Evolutionary conservation across 139 green algal genomes (phyloP).

Genomic region (Monoraphidium neglectum): DNA sequence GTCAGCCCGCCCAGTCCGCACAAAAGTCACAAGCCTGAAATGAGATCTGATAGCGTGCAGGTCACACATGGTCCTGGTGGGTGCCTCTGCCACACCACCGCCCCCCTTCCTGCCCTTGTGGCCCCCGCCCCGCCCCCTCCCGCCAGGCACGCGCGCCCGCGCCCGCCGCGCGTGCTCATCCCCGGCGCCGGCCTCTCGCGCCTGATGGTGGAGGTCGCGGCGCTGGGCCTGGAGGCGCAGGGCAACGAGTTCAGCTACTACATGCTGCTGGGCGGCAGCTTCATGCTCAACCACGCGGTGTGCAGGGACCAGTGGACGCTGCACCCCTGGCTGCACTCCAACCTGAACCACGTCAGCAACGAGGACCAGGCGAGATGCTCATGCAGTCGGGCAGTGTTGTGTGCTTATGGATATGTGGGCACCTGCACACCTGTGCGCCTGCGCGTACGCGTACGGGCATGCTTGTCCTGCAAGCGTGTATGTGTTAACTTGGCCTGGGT

Average conservation of each 20-base stretch:
- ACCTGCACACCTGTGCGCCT: no score
- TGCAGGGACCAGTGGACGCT: slow-evolving; percentile 62
- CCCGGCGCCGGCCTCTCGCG: slow-evolving; percentile 89
- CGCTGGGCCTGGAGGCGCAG: slow-evolving; percentile 68
- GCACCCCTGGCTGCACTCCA: slow-evolving; percentile 76
- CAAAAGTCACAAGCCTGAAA: no score
- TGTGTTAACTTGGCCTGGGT: no score
- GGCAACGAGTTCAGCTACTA: slow-evolving; percentile 98
- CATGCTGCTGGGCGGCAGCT: slow-evolving; percentile 93
- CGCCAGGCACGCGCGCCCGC: background rate
- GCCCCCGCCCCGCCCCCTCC: background rate
- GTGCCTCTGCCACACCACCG: background rate
- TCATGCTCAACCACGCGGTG: slow-evolving; percentile 84
- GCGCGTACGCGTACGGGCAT: no score
- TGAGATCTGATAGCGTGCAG: no score
- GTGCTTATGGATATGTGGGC: no score
- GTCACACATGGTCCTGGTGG: no score
- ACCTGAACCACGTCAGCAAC: slow-evolving; percentile 74
- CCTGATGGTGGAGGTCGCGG: slow-evolving; percentile 75
- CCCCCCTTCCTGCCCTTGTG: background rate
- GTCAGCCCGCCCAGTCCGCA: no score
- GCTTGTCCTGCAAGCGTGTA: no score
- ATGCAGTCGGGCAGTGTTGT: no score
- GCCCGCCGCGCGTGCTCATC: slow-evolving; percentile 72
- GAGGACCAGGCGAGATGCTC: slow-evolving; percentile 56